Conservation (phyloP, 225 moss, liverwort and hornwort genomes). For the Rhytidiadelphus loreus region DNA sequence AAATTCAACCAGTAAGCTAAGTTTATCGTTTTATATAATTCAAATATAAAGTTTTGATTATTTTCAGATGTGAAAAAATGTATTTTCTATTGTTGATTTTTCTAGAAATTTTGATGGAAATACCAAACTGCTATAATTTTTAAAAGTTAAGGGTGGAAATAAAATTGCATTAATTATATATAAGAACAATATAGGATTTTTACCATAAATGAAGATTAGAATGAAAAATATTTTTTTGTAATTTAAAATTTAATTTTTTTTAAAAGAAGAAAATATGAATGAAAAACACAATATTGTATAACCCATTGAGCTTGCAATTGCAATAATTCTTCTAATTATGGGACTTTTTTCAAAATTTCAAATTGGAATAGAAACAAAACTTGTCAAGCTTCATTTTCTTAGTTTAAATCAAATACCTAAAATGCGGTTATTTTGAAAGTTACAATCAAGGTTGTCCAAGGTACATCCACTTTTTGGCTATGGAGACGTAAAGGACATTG, state of each 20-base stretch:
- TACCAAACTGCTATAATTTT: neutral
- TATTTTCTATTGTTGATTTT: neutral
- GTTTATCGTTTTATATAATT: neutral
- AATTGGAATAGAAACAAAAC: neutral
- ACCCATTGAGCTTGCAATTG: neutral
- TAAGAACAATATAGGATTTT: neutral
- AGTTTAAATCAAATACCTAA: neutral
- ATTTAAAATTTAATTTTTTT: neutral
- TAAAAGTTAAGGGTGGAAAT: neutral
- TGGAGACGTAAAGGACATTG: accelerated
- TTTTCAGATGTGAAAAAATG: neutral
- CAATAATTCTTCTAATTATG: neutral
- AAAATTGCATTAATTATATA: neutral
- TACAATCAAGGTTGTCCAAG: neutral
- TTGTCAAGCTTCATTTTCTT: neutral
- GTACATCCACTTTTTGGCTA: neutral
- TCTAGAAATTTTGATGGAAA: neutral
- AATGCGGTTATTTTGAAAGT: neutral
- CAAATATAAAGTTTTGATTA: neutral
- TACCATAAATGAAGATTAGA: neutral
- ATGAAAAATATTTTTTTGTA: neutral
- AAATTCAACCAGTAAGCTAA: neutral
- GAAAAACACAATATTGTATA: neutral
- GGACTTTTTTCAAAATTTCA: no score
- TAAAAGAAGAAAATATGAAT: neutral